Percentiles rank a stretch among this genome's conserved stretches.
Conservation (phyloP, 108 stramenopile species). For the Nitzschia sp. region DNA sequence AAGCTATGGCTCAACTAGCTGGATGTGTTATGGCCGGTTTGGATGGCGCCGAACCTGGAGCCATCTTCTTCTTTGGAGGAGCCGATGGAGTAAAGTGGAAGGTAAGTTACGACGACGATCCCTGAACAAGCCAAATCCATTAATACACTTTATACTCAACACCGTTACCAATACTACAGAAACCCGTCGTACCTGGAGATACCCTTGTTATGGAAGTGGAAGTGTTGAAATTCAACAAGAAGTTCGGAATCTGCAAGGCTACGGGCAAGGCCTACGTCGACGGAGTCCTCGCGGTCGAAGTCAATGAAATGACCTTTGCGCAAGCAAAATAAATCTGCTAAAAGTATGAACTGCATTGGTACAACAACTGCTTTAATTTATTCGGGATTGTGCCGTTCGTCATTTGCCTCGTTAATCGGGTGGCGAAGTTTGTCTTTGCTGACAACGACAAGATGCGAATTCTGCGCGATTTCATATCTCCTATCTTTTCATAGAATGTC, state of each 20-base stretch:
- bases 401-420: too few relatives aligned
- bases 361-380: too few relatives aligned
- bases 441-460: too few relatives aligned
- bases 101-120: conserved; percentile 2
- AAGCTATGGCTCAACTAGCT: conserved; percentile 97
- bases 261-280: conserved; percentile 86
- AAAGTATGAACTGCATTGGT: too few relatives aligned
- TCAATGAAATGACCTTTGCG: conserved; percentile 84
- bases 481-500: too few relatives aligned
- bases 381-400: too few relatives aligned
- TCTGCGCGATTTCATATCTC: too few relatives aligned
- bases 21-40: conserved; percentile 91
- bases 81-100: conserved; percentile 97
- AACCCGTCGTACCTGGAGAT: conserved; percentile 97
- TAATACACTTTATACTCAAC: background rate
- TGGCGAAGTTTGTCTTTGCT: too few relatives aligned
- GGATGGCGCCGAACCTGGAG: conserved; percentile 82
- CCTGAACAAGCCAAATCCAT: background rate
- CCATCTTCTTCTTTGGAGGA: conserved; percentile 97
- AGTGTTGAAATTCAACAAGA: conserved; percentile 84
- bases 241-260: conserved; percentile 88
- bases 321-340: conserved; percentile 53
- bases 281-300: conserved; percentile 82
- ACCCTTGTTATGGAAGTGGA: conserved; percentile 96
- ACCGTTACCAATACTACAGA: conserved; percentile 30